Evolutionary conservation across 768 basidiomycete genomes (phyloP), one percentile per base, ranked within the genome.

Genomic region (Mycena galericulata): DNA sequence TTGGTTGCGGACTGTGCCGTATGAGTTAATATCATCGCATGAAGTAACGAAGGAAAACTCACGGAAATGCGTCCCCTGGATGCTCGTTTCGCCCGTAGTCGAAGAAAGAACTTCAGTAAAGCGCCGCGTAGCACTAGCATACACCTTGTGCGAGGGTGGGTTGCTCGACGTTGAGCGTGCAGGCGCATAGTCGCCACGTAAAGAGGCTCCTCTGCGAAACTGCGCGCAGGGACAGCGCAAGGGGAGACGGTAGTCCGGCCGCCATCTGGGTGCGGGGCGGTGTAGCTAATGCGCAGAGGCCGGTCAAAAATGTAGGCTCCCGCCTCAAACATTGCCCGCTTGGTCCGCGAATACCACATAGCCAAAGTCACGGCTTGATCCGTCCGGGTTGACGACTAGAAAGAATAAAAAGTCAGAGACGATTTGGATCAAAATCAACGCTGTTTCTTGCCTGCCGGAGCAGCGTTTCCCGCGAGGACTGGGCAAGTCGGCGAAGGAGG

Each of bases 121-220:
- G n/a, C n/a, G n/a, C n/a, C n/a, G n/a, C n/a, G n/a, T n/a, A n/a
- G n/a, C n/a, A n/a, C n/a, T n/a, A n/a, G n/a, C n/a, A n/a, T 75
- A 73, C 40, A 83, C 75, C 12, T 78, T 79, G 41, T 80, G 73
- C 17, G 62, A 70, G 20, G 83, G 83, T 26, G 26, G 40, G 56
- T 58, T 24, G 22, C 9, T 14, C 36, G 34, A 12, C 30, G 29
- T 43, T 26, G 58, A 10, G 55, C 57, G 51, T 40, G 43, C 30
- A 6, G 66, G 57, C 8, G 86, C 83, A 63, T 80, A 87, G 68
- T 84, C 79, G 18, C 88, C 65, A 89, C 65, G 66, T 78, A 84
- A n/a, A 89, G 73, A 2, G 87, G 85, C 71, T 88, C 87, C 70
- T 81, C 79, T 10, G 36, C 24, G 22, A 74, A 69, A 12, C 83